Percentiles rank a stretch among this genome's conserved stretches.
These are phyloP conservation scores for Saccharomycopsis vini DNA, from an alignment of 805 yeast genomes.

Conservation along the genomic window DNA sequence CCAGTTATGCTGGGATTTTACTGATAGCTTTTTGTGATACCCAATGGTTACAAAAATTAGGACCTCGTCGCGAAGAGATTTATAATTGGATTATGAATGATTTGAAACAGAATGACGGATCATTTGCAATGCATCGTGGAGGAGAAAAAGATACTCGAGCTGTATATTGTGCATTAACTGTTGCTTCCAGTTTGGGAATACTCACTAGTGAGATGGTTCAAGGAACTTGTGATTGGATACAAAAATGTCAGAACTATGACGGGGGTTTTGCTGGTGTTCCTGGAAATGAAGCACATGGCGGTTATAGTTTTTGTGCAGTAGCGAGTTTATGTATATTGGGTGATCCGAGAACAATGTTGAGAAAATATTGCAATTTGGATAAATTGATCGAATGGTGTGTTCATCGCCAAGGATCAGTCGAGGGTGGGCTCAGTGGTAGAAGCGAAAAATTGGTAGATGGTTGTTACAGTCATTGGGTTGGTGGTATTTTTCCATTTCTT, in stretches of 20 bases:
- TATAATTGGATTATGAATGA: constrained; percentile 52
- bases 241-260: constrained; percentile 77
- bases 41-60: constrained; percentile 23
- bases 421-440: constrained; percentile 86
- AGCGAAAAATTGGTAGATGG: constrained; percentile 93
- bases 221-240: constrained; percentile 52
- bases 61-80: constrained; percentile 31
- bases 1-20: constrained; percentile 70
- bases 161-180: constrained; percentile 73
- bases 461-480: constrained; percentile 94
- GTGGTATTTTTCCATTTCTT: constrained; percentile 59
- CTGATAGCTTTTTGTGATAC: constrained; percentile 48
- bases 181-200: constrained; percentile 58
- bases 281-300: constrained; percentile 90
- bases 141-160: constrained; percentile 89
- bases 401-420: constrained; percentile 59
- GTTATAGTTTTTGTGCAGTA: constrained; percentile 86
- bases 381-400: constrained; percentile 57
- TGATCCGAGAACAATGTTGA: constrained; percentile 28
- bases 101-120: constrained; percentile 62
- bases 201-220: constrained; percentile 48
- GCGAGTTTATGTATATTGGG: constrained; percentile 48
- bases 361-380: constrained; percentile 37
- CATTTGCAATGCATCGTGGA: constrained; percentile 60
- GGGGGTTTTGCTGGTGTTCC: constrained; percentile 92